Percentiles rank a stretch among this genome's conserved stretches.
phyloP scores from a whole-genome alignment of 148 eudicot genomes.

The Silene uniflora region DNA sequence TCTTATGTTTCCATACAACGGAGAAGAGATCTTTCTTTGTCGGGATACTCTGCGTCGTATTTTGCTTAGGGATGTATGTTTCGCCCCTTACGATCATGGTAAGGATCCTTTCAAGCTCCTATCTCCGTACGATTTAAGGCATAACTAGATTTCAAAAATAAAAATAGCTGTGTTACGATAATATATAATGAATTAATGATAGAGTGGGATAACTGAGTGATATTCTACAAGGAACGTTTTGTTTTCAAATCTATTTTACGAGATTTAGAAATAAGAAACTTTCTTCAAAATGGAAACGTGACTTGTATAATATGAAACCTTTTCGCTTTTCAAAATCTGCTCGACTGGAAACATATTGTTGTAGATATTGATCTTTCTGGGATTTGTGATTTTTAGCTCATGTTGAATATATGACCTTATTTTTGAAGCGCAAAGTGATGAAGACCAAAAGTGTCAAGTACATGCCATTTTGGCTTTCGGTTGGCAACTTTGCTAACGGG shows the following conservation, averaged over 20 bases:
- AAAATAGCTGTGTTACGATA: too few species aligned
- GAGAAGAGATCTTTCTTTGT: constrained; percentile 32
- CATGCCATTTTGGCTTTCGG: constrained; percentile 38
- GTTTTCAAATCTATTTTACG: too few species aligned
- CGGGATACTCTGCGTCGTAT: constrained; percentile 33
- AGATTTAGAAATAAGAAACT: too few species aligned
- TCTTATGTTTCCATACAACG: constrained; percentile 30
- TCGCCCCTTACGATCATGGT: constrained; percentile 36
- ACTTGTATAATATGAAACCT: too few species aligned
- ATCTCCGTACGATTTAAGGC: not conserved
- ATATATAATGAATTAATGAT: too few species aligned
- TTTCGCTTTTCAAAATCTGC: too few species aligned
- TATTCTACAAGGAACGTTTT: too few species aligned
- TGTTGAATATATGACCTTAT: not conserved
- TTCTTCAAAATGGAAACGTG: too few species aligned
- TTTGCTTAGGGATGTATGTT: constrained; percentile 34
- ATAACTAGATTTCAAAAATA: too few species aligned
- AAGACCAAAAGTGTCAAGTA: constrained; percentile 29
- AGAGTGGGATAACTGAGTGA: too few species aligned
- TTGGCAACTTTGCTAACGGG: constrained; percentile 29
- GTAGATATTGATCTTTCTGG: too few species aligned
- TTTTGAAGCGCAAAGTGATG: constrained; percentile 25
- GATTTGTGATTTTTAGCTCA: not conserved
- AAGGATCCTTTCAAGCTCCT: not conserved
- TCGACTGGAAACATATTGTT: too few species aligned